Conservation (phyloP, 1,139 yeast species). For the Lizanozyma gosingica region DNA sequence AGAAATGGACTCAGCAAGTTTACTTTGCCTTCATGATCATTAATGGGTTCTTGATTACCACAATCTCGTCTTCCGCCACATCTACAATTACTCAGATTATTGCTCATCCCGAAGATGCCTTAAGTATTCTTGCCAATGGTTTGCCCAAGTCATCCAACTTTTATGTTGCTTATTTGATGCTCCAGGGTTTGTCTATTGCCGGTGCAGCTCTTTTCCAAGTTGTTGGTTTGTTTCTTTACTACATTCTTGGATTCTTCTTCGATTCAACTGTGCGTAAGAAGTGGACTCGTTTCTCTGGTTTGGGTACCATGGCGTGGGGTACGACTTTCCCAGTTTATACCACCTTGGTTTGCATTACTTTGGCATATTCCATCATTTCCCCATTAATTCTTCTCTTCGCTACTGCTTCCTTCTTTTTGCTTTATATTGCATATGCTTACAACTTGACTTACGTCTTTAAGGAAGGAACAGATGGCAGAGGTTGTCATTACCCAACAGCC, state of each 20-base stretch:
- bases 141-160: constrained; percentile 89
- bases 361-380: constrained; percentile 75
- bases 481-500: constrained; percentile 81
- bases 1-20: constrained; percentile 65
- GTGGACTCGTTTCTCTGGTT: constrained; percentile 59
- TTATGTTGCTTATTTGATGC: constrained; percentile 57
- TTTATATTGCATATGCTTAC: constrained; percentile 75
- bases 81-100: constrained; percentile 64
- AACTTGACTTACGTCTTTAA: constrained; percentile 64
- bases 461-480: constrained; percentile 64
- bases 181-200: constrained; percentile 79
- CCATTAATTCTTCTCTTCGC: constrained; percentile 68
- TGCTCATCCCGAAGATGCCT: constrained; percentile 55
- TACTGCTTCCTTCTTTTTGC: constrained; percentile 54
- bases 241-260: constrained; percentile 56
- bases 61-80: constrained; percentile 64
- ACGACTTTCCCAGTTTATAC: constrained; percentile 81
- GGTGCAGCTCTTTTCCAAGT: constrained; percentile 77
- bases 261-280: constrained; percentile 85
- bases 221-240: constrained; percentile 60
- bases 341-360: constrained; percentile 68
- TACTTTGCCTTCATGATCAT: constrained; percentile 65
- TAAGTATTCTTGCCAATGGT: constrained; percentile 59
- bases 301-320: constrained; percentile 75
- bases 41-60: constrained; percentile 62